Evolutionary conservation across 2,329 filamentous ascomycete species (phyloP), one percentile per base, ranked within the genome.

Genomic region (Phialocephala subalpina): DNA sequence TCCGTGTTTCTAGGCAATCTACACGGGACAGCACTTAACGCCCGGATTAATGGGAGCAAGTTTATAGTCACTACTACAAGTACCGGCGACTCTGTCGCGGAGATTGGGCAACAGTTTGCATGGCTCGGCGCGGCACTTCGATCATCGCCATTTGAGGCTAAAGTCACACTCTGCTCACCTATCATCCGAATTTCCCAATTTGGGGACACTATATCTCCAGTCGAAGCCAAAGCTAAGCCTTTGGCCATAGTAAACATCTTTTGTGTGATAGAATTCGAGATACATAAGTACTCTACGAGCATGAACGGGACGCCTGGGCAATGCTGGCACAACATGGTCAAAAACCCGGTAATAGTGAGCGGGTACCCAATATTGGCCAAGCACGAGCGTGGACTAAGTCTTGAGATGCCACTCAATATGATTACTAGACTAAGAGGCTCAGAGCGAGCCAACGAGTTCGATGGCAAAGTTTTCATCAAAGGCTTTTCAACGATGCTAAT

Each of bases 81-180:
- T 2, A 65, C 57, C 1, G 60, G 12, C 29, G 38, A 64, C 45
- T 69, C 65, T 14, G 56, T 79, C 18, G 73, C 72, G 18, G 78
- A 80, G 63, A 64, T 78, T 52, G 78, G 74, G 7, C 72, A 80
- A 65, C 75, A 78, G 62, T 55, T 80, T 45, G 75, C 76, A 18
- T 80, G 78, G 78, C 67, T 80, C 7, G 72, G 69, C 25, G 71
- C 76, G 45, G 73, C 77, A 4, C 66, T 79, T 58, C 71, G 73
- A 14, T 67, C 72, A 2, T 76, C 77, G 0, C 62, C 72, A 18
- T 55, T 60, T 56, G 35, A 64, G 14, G 9, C 20, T n/a, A 66
- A 67, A 45, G 47, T 73, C 7, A 47, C 42, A 9, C 69, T 62
- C 22, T 72, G 72, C 53, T 55, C n/a, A 29, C 71, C 71, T 42